Percentiles rank a stretch among this genome's conserved stretches.
These are phyloP conservation scores for Psophocarpus tetragonolobus DNA, from an alignment of 306 rosid genomes.

Conservation along the genomic window DNA sequence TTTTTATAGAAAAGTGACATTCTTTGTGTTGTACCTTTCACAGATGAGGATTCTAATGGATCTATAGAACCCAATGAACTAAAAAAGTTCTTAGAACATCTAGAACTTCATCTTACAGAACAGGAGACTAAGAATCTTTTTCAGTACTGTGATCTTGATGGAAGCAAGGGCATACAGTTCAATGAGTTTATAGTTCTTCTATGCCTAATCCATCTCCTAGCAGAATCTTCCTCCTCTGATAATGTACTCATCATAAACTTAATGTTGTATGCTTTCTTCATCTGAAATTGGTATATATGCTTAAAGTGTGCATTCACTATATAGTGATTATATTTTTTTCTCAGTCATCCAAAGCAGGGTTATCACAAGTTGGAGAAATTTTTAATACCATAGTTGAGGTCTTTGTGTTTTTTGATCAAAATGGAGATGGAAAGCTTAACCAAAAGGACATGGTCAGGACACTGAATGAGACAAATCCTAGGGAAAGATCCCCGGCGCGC, in stretches of 20 bases:
- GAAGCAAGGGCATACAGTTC: conserved; percentile 78
- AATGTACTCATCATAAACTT: conserved; percentile 44
- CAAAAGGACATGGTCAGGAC: conserved; percentile 73
- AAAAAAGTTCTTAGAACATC: conserved; percentile 60
- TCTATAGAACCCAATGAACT: conserved; percentile 70
- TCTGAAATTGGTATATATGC: conserved; percentile 8
- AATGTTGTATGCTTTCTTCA: conserved; percentile 22
- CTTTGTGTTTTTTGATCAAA: conserved; percentile 75
- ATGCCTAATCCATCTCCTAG: conserved; percentile 77
- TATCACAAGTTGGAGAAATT: conserved; percentile 63
- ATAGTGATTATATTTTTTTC: conserved; percentile 26
- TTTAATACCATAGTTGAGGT: conserved; percentile 69
- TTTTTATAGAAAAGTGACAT: conserved; percentile 14
- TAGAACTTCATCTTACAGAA: conserved; percentile 61
- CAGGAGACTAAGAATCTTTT: conserved; percentile 73
- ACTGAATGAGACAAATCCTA: conserved; percentile 62
- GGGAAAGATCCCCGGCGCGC: conserved; percentile 77
- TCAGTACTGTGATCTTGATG: conserved; percentile 81
- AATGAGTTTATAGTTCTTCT: conserved; percentile 90
- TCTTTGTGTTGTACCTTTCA: conserved; percentile 27
- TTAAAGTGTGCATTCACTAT: conserved; percentile 11
- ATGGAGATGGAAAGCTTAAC: conserved; percentile 79
- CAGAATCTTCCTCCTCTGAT: conserved; percentile 52
- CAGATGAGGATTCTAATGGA: conserved; percentile 87
- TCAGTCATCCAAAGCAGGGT: conserved; percentile 59